A percentile compares a stretch with the other conserved stretches of the same genome.
Conservation (phyloP, 768 basidiomycete genomes). For the Omphalotus guepiniiformis region DNA sequence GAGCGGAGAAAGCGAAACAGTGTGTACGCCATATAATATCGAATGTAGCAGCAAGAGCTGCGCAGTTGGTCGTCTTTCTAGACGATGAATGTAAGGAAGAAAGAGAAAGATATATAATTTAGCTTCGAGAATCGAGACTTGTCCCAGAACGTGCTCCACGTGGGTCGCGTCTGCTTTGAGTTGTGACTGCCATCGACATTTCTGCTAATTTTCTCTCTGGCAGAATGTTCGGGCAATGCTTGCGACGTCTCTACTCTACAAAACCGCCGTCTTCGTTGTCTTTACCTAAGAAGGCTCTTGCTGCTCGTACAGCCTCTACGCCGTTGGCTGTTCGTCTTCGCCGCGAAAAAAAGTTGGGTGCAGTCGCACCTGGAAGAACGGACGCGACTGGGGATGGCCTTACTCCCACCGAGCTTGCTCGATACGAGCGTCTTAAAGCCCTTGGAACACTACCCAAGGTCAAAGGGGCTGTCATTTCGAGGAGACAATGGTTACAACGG, state of each 20-base stretch:
- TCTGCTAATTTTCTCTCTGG: no score
- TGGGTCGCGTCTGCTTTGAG: no score
- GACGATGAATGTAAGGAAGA: no score
- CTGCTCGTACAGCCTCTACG: conserved; percentile 64
- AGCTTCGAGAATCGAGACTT: no score
- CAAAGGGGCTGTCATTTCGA: conserved; percentile 29
- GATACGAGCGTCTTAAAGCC: conserved; percentile 55
- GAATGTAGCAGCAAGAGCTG: no score
- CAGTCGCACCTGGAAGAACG: conserved; percentile 28
- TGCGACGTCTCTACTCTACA: conserved; percentile 35
- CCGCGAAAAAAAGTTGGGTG: conserved; percentile 47
- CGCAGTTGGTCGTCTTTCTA: no score
- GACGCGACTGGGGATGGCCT: conserved; percentile 54
- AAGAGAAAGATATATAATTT: no score
- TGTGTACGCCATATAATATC: conserved; percentile 1
- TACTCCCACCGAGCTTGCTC: conserved; percentile 60
- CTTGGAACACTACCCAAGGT: conserved; percentile 42
- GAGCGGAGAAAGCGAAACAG: conserved; percentile 37
- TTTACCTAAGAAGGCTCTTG: conserved; percentile 37
- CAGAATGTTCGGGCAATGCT: no score
- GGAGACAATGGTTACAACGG: conserved; percentile 54
- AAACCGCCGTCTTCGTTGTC: conserved; percentile 13
- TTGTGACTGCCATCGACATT: no score
- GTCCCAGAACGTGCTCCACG: no score
- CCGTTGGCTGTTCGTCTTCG: conserved; percentile 72